phyloP scores from a whole-genome alignment of 106 monocot species.

The Triglochin maritima region DNA sequence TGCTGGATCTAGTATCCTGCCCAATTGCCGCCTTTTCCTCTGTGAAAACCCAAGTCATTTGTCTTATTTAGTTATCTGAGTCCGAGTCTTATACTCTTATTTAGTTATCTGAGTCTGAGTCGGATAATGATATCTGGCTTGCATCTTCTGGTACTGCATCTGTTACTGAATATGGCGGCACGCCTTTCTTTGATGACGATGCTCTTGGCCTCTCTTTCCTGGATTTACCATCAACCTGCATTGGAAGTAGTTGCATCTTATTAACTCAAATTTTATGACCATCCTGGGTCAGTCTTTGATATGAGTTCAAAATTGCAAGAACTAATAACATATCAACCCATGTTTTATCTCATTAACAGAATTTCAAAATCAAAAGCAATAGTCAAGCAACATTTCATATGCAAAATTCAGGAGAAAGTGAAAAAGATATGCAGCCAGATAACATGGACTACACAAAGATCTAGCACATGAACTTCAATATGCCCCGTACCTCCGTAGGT shows the following conservation, averaged over 20 bases:
- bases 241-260: neutral
- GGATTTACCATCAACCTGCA: constrained; percentile 7
- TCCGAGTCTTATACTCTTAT: constrained; percentile 39
- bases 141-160: constrained; percentile 61
- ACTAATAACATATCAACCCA: no score
- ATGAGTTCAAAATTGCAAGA: no score
- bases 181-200: constrained; percentile 4
- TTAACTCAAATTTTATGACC: neutral
- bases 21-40: no score
- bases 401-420: neutral
- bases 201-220: neutral
- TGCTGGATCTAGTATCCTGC: no score
- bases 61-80: constrained; percentile 18
- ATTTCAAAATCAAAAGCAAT: neutral
- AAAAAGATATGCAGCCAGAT: neutral
- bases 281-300: neutral
- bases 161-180: constrained; percentile 33
- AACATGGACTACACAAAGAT: neutral
- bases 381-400: neutral
- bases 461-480: neutral
- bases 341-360: neutral
- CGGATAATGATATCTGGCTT: constrained; percentile 30
- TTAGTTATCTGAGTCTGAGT: constrained; percentile 44
- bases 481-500: constrained; percentile 5
- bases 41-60: no score